phyloP scores from a whole-genome alignment of 2,329 filamentous ascomycete species.

The Curvularia verruculosa region DNA sequence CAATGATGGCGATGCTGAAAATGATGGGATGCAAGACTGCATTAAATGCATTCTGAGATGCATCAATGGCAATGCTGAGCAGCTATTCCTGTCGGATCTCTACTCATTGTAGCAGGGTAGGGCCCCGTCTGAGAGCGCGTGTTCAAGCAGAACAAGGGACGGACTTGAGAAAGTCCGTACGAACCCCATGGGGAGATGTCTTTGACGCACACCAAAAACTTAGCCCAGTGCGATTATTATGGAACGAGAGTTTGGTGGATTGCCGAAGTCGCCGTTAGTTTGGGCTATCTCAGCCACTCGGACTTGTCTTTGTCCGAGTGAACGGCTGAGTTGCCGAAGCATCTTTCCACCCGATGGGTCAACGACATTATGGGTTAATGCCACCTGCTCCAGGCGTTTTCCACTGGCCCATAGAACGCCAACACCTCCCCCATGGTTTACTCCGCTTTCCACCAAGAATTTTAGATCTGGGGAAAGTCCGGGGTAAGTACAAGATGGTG shows the following conservation, averaged over 20 bases:
- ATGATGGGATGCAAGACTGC: background rate
- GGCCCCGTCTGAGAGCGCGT: background rate
- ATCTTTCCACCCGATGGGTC: background rate
- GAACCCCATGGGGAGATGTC: conserved; percentile 4
- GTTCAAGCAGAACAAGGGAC: background rate
- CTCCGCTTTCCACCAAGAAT: conserved; percentile 1
- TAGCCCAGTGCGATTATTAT: background rate
- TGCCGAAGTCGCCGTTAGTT: background rate
- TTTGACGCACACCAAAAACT: background rate
- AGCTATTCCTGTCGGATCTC: background rate
- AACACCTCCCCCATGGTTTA: background rate
- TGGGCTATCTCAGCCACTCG: background rate
- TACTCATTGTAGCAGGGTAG: background rate
- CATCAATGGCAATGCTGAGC: background rate
- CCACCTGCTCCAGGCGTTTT: background rate
- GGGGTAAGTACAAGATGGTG: conserved; percentile 13
- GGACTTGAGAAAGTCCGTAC: conserved; percentile 20
- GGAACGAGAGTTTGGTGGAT: background rate
- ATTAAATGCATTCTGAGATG: conserved; percentile 5
- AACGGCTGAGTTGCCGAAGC: background rate
- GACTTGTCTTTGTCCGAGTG: conserved; percentile 21
- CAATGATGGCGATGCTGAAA: background rate
- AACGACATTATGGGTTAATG: background rate
- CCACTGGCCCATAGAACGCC: background rate
- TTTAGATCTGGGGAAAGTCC: conserved; percentile 33